Conservation (phyloP, 2,329 filamentous ascomycete species). For the Xylariaceae sp. region DNA sequence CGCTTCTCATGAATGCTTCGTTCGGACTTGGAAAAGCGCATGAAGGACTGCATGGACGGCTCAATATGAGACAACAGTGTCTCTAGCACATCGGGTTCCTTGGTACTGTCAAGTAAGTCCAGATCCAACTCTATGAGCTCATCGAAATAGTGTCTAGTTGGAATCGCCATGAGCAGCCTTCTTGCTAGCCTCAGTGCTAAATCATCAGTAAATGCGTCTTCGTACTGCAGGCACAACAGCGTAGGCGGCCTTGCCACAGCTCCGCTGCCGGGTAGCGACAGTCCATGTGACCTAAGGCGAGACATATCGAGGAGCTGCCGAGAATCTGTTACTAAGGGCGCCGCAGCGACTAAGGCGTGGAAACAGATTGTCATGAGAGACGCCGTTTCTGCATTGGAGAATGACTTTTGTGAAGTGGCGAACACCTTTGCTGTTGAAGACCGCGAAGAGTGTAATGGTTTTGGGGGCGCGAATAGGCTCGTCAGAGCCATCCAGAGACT, state of each 20-base stretch:
- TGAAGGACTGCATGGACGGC: constrained; percentile 52
- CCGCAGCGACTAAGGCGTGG: constrained; percentile 66
- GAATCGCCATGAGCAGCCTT: constrained; percentile 64
- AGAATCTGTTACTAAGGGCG: constrained; percentile 57
- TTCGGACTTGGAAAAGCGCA: constrained; percentile 59
- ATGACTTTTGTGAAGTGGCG: constrained; percentile 43
- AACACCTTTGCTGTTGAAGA: constrained; percentile 49
- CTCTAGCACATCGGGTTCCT: constrained; percentile 53
- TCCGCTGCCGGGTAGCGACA: constrained; percentile 56
- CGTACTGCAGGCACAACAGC: constrained; percentile 63
- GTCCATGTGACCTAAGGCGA: constrained; percentile 61
- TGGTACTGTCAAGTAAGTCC: constrained; percentile 41
- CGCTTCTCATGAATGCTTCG: constrained; percentile 63
- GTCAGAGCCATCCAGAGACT: constrained; percentile 69
- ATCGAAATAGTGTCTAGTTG: constrained; percentile 58
- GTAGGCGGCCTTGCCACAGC: constrained; percentile 54
- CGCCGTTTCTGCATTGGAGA: constrained; percentile 59
- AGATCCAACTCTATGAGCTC: constrained; percentile 50
- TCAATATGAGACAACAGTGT: constrained; percentile 62
- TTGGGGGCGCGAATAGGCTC: constrained; percentile 63
- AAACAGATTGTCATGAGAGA: constrained; percentile 65
- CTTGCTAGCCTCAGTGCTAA: constrained; percentile 64
- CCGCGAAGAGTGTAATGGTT: constrained; percentile 49
- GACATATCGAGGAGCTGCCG: constrained; percentile 65
- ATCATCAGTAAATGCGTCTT: constrained; percentile 69